A percentile compares a stretch with the other conserved stretches of the same genome.
These are phyloP conservation scores for Trypanosoma rangeli DNA, from an alignment of 208 protist genomes.

Conservation along the genomic window DNA sequence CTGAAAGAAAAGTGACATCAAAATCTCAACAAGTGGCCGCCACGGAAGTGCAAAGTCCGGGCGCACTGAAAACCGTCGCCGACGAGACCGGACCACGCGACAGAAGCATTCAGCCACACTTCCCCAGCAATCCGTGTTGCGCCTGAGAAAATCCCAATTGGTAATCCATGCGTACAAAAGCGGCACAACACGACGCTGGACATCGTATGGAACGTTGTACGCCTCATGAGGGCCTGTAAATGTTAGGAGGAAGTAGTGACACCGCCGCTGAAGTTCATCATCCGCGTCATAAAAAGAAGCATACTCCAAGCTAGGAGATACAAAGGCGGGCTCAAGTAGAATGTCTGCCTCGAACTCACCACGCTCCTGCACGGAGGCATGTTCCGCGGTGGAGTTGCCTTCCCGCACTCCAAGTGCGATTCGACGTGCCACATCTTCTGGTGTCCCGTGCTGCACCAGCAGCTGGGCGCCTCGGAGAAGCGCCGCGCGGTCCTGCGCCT, in stretches of 20 bases:
- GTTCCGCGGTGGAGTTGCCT: background rate
- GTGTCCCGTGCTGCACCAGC: slow-evolving; percentile 31
- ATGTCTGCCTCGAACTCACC: background rate
- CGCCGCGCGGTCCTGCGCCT: slow-evolving; percentile 26
- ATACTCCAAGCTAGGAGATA: background rate
- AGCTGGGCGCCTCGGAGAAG: slow-evolving; percentile 22
- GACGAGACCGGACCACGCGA: slow-evolving; percentile 8
- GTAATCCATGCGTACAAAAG: slow-evolving; percentile 69
- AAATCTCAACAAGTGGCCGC: slow-evolving; percentile 51
- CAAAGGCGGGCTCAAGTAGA: slow-evolving; percentile 3
- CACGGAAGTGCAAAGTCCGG: slow-evolving; percentile 56
- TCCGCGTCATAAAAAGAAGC: slow-evolving; percentile 20
- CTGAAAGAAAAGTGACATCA: slow-evolving; percentile 31
- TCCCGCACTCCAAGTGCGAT: slow-evolving; percentile 5
- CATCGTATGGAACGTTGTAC: slow-evolving; percentile 22
- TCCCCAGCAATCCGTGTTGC: slow-evolving; percentile 39
- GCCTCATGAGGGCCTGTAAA: slow-evolving; percentile 9
- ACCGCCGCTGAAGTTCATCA: slow-evolving; percentile 21
- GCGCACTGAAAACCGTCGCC: slow-evolving; percentile 1
- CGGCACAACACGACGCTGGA: slow-evolving; percentile 51
- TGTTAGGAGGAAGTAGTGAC: slow-evolving; percentile 15
- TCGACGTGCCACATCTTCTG: slow-evolving; percentile 19
- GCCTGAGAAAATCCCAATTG: slow-evolving; percentile 47
- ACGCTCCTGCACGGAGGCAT: background rate
- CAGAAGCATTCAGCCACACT: slow-evolving; percentile 42